A percentile compares a stretch with the other conserved stretches of the same genome.
phyloP scores from a whole-genome alignment of 495 filamentous ascomycete genomes.

The Podospora appendiculata region DNA sequence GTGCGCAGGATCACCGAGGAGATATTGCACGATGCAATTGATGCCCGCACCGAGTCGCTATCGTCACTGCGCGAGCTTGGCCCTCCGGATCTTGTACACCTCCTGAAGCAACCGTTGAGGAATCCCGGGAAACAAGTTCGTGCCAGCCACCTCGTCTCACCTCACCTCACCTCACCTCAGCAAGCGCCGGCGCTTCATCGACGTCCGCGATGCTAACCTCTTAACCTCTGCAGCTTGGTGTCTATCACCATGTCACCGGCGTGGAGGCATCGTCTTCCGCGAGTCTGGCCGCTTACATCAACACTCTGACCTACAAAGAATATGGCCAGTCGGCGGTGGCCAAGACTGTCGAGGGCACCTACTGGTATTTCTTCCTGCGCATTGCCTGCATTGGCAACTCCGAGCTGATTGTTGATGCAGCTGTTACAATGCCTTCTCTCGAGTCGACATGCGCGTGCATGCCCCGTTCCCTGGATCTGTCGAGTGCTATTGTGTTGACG shows the following conservation, averaged over 20 bases:
- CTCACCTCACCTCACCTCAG: neutral
- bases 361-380: conserved; percentile 57
- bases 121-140: conserved; percentile 56
- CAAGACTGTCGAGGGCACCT: conserved; percentile 88
- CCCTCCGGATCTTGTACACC: conserved; percentile 89
- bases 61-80: conserved; percentile 82
- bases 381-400: neutral
- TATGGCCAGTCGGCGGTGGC: conserved; percentile 67
- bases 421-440: conserved; percentile 99
- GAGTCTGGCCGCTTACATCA: conserved; percentile 94
- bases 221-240: conserved; percentile 55
- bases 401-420: conserved; percentile 32
- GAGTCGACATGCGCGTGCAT: conserved; percentile 96
- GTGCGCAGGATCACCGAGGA: conserved; percentile 76
- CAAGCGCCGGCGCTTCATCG: neutral
- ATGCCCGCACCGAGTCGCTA: conserved; percentile 81
- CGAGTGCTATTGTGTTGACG: conserved; percentile 93
- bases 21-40: conserved; percentile 77
- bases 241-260: conserved; percentile 98
- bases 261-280: conserved; percentile 96
- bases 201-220: conserved; percentile 10
- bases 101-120: conserved; percentile 76
- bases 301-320: conserved; percentile 86
- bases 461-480: conserved; percentile 93
- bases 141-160: neutral